Base-by-base conservation (phyloP, 108 stramenopile genomes). In the Nitzschia inconspicua region DNA sequence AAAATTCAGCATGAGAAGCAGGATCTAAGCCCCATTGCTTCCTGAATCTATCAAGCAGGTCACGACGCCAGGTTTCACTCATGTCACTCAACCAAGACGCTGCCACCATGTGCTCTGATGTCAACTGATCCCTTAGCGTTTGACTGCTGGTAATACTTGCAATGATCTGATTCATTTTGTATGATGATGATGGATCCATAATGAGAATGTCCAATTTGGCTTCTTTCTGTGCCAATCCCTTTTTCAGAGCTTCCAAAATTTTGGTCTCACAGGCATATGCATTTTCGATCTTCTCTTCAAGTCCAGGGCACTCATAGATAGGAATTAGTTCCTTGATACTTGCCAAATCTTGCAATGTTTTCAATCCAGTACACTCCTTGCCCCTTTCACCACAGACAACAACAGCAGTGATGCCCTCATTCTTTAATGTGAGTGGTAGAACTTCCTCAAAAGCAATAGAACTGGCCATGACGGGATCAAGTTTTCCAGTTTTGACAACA, bases 181-280 rank as follows among this genome's bases (percentile, higher is more conserved):
- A 51, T 25, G 74, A 49, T 5, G 70, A 66, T 14, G 39, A 41
- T 10, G 14, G 28, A 57, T 80, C 79, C 22, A 80, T 42, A 1
- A 80, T 36, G n/a, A 80, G 29, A n/a, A 65, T 39, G 18, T 70
- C 35, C 36, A 75, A 47, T 18, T 54, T 14, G 23, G 42, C 57
- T 26, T 26, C 18, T 41, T 58, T 43, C n/a, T 58, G 43, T 9
- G 27, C 57, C 1, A 58, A 4, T 19, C 29, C 16, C 22, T 59
- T 20, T 29, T 47, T 59, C 10, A 75, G 25, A 14, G 34, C 31
- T 13, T 42, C 30, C 14, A 47, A 20, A 11, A 40, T 43, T 23
- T 49, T 23, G 1, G 42, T 49, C 60, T 75, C 74, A 39, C 74
- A 75, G 14, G 34, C 39, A 11, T 35, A 56, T 20, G 55, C 28